Evolutionary conservation across 1,284 basidiomycete species (phyloP), one percentile per base, ranked within the genome.

Genomic region (Tilletia walkeri): DNA sequence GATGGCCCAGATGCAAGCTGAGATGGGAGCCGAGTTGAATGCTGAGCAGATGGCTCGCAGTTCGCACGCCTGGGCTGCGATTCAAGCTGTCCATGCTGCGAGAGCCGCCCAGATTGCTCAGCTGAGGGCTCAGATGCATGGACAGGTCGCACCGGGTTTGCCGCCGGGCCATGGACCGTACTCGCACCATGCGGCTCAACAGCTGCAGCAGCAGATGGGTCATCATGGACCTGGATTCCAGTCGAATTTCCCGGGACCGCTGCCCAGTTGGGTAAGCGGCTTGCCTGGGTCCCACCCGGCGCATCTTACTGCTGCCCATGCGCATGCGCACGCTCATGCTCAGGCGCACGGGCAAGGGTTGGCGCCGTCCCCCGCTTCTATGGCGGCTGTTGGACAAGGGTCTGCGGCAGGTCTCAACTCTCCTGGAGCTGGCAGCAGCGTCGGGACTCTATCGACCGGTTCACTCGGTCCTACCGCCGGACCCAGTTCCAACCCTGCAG

Each of bases 1-100:
- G 56, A 61, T 61, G 56, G 7, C 7, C 10, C 56, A 61, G 12
- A 34, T 61, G 24, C 56, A 61, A 7, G 56, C 56, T 10, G 56
- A 61, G 36, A 34, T 61, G n/a, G 24, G 56, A 36, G 56, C 56
- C 9, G 56, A 61, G 56, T 1, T 20, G 18, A 16, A 5, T 2
- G 56, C 56, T n/a, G 18, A 30, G 12, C 12, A 30, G 12, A 20
- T 30, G 5, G 56, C 50, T 7, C n/a, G n/a, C n/a, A 30, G 7
- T 53, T 30, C 14, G 56, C 56, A 61, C 20, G 18, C 56, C 6
- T 61, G 56, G 56, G 56, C 16, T 10, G 56, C 56, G 36, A 30
- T 34, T 6, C 56, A 61, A 18, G 56, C 56, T 24, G 50, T 18
- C 18, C 50, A 24, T 53, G 50, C 50, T 53, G 7, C 50, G 1